Evolutionary conservation across 1,284 basidiomycete species (phyloP).

Genomic region (Ustilago cynodontis): DNA sequence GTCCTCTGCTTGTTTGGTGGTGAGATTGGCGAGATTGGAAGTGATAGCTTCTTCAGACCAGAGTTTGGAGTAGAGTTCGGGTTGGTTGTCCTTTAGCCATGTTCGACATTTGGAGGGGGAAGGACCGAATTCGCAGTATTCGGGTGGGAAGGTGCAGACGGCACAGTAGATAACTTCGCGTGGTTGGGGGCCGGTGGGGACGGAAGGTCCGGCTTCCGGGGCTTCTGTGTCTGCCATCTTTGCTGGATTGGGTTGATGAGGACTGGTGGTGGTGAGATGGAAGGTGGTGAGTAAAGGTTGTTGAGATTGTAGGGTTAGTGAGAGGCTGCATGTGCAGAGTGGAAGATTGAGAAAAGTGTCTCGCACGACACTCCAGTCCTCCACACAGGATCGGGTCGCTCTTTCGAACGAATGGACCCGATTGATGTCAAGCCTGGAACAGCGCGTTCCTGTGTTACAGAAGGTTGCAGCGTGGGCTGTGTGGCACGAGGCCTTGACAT

Average conservation of each 20-base stretch:
- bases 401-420: neutral
- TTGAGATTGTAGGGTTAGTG: neutral
- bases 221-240: constrained; percentile 35
- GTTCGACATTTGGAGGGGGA: constrained; percentile 62
- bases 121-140: constrained; percentile 68
- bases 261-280: neutral
- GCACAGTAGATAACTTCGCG: constrained; percentile 60
- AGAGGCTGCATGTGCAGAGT: neutral
- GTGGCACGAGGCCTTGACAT: neutral
- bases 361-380: constrained; percentile 35
- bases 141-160: constrained; percentile 67
- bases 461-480: neutral
- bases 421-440: neutral
- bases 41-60: constrained; percentile 66
- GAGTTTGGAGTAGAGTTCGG: constrained; percentile 51
- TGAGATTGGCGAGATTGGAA: constrained; percentile 60
- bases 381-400: constrained; percentile 7
- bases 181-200: constrained; percentile 40
- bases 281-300: neutral
- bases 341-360: constrained; percentile 12
- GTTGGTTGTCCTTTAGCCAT: constrained; percentile 60
- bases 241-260: neutral
- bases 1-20: constrained; percentile 66
- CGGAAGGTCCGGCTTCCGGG: constrained; percentile 49
- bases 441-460: neutral